phyloP scores from a whole-genome alignment of 2,329 filamentous ascomycete genomes.

The Metarhizium album region DNA sequence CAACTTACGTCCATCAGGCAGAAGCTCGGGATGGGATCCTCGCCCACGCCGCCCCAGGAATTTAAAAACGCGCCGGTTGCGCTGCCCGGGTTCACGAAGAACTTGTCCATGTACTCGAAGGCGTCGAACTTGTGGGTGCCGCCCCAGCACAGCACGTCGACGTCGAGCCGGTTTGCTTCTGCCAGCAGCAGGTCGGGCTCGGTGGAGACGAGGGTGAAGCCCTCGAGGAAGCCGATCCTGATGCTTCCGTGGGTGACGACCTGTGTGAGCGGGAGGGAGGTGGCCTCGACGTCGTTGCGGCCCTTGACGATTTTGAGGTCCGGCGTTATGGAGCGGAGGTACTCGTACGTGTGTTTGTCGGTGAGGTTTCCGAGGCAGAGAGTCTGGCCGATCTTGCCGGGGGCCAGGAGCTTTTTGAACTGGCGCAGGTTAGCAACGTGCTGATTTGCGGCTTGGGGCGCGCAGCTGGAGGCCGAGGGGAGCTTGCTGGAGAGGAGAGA shows the following conservation, averaged over 20 bases:
- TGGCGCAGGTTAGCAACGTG: constrained; percentile 23
- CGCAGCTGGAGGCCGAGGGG: too few species aligned
- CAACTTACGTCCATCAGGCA: constrained; percentile 88
- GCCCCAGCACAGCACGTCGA: constrained; percentile 59
- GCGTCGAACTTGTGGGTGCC: constrained; percentile 60
- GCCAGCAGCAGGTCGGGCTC: constrained; percentile 57
- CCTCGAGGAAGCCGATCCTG: constrained; percentile 57
- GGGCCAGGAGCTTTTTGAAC: constrained; percentile 79
- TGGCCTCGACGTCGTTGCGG: constrained; percentile 55
- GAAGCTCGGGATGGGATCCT: constrained; percentile 80
- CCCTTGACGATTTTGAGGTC: constrained; percentile 62
- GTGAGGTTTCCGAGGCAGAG: constrained; percentile 73
- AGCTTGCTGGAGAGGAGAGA: too few species aligned
- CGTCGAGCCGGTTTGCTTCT: constrained; percentile 57
- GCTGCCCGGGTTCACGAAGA: constrained; percentile 60
- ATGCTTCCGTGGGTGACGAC: constrained; percentile 56
- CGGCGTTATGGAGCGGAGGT: constrained; percentile 63
- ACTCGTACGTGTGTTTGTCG: constrained; percentile 70
- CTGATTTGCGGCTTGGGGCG: too few species aligned
- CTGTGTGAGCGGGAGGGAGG: constrained; percentile 53
- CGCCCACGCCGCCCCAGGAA: constrained; percentile 45
- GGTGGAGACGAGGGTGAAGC: constrained; percentile 56
- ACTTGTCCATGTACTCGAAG: constrained; percentile 65
- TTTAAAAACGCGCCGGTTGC: constrained; percentile 53
- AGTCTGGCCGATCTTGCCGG: constrained; percentile 74